These are phyloP conservation scores for Pisolithus orientalis DNA, from an alignment of 768 basidiomycete species.

Conservation along the genomic window DNA sequence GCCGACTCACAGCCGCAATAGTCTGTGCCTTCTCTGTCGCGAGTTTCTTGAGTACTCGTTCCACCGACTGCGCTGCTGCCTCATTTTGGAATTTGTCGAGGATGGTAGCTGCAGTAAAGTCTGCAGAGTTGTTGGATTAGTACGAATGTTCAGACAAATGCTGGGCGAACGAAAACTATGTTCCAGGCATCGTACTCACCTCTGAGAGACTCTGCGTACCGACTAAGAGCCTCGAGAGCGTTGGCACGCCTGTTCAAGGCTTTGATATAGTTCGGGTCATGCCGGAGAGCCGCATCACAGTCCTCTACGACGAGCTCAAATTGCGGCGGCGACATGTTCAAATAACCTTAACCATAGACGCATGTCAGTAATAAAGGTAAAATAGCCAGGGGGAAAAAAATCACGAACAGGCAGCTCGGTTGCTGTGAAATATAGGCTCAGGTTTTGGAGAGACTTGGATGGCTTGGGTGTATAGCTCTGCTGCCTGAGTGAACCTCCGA, in stretches of 20 bases:
- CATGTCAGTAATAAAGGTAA: background rate
- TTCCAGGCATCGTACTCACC: conserved; percentile 38
- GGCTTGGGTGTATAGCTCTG: conserved; percentile 65
- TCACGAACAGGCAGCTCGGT: conserved; percentile 86
- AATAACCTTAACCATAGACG: conserved; percentile 54
- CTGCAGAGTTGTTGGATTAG: conserved; percentile 31
- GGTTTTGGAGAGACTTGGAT: conserved; percentile 69
- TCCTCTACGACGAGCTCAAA: conserved; percentile 79
- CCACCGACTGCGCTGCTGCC: conserved; percentile 70
- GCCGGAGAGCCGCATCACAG: conserved; percentile 80
- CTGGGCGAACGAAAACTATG: no score
- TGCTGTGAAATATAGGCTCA: conserved; percentile 93
- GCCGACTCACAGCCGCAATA: conserved; percentile 53
- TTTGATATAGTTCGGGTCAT: conserved; percentile 84
- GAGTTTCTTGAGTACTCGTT: conserved; percentile 86
- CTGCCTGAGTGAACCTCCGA: conserved; percentile 54
- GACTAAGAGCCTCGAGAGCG: conserved; percentile 72
- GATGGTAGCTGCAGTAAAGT: conserved; percentile 95
- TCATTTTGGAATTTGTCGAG: conserved; percentile 90
- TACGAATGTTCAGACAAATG: no score
- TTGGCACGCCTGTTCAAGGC: conserved; percentile 85
- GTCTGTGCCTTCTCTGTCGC: conserved; percentile 66
- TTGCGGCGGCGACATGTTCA: conserved; percentile 84
- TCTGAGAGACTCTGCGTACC: conserved; percentile 70
- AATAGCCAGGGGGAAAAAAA: conserved; percentile 5